Conservation (phyloP, 805 yeast genomes). For the Ascoidea rubescens region DNA sequence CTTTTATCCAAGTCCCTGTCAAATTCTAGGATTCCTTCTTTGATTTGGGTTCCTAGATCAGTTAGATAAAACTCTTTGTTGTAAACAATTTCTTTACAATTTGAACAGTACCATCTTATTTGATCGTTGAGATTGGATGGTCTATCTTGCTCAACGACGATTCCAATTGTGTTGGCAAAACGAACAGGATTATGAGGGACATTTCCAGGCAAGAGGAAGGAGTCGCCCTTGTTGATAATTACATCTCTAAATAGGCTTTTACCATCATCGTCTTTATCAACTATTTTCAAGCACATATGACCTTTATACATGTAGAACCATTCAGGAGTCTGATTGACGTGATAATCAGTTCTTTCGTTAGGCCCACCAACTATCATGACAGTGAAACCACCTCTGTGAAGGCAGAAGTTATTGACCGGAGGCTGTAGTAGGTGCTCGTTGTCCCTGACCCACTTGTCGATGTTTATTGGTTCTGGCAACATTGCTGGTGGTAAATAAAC, state of each 20-base stretch:
- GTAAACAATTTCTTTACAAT: slow-evolving; percentile 50
- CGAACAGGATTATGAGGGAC: slow-evolving; percentile 86
- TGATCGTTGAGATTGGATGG: slow-evolving; percentile 59
- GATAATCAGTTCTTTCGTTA: slow-evolving; percentile 86
- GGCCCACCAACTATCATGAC: slow-evolving; percentile 97
- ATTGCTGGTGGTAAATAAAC: neutral
- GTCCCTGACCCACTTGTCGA: slow-evolving; percentile 69
- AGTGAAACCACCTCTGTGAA: slow-evolving; percentile 85
- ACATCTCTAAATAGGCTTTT: slow-evolving; percentile 66
- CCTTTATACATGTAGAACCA: slow-evolving; percentile 87
- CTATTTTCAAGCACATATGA: slow-evolving; percentile 70
- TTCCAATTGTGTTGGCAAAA: slow-evolving; percentile 73
- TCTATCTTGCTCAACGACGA: slow-evolving; percentile 87
- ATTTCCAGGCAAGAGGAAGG: slow-evolving; percentile 76
- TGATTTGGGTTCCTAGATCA: slow-evolving; percentile 85
- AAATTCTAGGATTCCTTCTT: slow-evolving; percentile 61
- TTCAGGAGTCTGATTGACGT: slow-evolving; percentile 88
- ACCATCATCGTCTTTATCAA: slow-evolving; percentile 26
- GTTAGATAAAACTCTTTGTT: slow-evolving; percentile 60
- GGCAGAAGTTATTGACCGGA: slow-evolving; percentile 83
- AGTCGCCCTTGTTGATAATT: slow-evolving; percentile 69
- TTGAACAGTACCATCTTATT: slow-evolving; percentile 77
- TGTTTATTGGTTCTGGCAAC: slow-evolving; percentile 55
- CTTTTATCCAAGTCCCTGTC: slow-evolving; percentile 48
- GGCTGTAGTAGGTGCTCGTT: slow-evolving; percentile 70